Percentiles rank a stretch among this genome's conserved stretches.
Evolutionary conservation across 805 yeast genomes (phyloP).

Genomic region (Barnettozyma vustinii): DNA sequence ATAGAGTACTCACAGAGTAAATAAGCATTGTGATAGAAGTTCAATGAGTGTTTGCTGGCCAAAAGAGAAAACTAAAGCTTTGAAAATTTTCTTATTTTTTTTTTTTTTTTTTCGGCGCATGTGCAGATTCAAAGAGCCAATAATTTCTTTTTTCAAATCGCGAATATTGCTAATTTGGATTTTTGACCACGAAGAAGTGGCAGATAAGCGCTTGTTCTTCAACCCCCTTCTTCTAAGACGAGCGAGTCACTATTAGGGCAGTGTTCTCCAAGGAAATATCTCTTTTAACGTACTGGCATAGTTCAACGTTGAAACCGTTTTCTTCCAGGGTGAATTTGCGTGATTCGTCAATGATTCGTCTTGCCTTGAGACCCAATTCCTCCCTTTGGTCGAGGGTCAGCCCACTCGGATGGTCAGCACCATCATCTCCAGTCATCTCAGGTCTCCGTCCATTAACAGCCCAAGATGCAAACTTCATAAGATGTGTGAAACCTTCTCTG

Average conservation of each 20-base stretch:
- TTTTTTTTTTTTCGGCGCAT: conserved; percentile 3
- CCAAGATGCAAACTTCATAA: conserved; percentile 77
- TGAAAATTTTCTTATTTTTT: conserved; percentile 13
- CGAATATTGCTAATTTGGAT: neutral
- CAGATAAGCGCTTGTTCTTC: conserved; percentile 1
- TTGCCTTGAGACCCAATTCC: conserved; percentile 56
- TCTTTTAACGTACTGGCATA: conserved; percentile 54
- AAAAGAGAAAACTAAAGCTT: neutral
- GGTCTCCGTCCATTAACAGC: conserved; percentile 69
- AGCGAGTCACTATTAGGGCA: conserved; percentile 35
- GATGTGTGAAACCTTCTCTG: conserved; percentile 35
- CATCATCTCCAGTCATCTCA: conserved; percentile 33
- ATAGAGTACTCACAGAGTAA: conserved; percentile 12
- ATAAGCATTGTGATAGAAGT: conserved; percentile 13
- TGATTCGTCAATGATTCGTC: conserved; percentile 72
- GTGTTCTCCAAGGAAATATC: conserved; percentile 68
- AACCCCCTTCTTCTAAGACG: neutral
- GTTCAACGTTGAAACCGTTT: conserved; percentile 37
- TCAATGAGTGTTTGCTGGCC: neutral
- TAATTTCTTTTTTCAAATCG: neutral
- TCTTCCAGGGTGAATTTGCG: conserved; percentile 45
- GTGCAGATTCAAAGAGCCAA: neutral
- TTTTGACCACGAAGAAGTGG: neutral
- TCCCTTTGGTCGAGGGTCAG: conserved; percentile 46
- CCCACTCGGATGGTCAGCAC: conserved; percentile 41